A percentile compares a stretch with the other conserved stretches of the same genome.
Evolutionary conservation across 2,329 filamentous ascomycete species (phyloP).

Genomic region (Penicillium sp.): DNA sequence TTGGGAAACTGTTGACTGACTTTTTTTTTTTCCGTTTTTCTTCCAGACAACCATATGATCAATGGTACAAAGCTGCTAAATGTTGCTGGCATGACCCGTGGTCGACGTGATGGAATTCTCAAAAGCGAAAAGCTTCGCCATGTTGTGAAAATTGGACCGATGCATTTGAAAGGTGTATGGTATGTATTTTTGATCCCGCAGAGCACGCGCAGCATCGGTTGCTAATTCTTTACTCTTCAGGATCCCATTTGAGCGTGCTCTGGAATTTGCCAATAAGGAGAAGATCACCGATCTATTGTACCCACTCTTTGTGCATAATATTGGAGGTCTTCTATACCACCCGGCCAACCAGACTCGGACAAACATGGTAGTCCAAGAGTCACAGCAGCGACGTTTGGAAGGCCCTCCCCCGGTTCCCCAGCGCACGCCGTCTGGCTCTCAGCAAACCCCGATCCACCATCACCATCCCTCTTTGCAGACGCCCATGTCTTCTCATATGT

Average conservation of each 20-base stretch:
- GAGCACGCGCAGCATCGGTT: background rate
- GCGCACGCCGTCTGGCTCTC: constrained; percentile 65
- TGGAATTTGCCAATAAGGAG: constrained; percentile 99
- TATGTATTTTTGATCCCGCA: constrained; percentile 49
- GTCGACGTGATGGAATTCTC: constrained; percentile 88
- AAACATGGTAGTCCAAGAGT: constrained; percentile 82
- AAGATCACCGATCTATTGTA: constrained; percentile 96
- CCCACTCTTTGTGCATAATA: constrained; percentile 96
- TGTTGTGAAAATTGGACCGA: constrained; percentile 97
- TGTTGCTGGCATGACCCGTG: constrained; percentile 96
- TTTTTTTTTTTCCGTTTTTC: background rate
- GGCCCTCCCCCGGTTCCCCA: constrained; percentile 42
- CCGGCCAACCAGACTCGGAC: constrained; percentile 76
- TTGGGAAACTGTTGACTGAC: background rate
- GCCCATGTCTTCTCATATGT: constrained; percentile 56
- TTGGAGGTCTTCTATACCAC: constrained; percentile 88
- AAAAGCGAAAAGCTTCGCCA: constrained; percentile 97
- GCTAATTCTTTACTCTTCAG: constrained; percentile 46
- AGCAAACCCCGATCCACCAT: constrained; percentile 54
- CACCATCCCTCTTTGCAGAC: constrained; percentile 67
- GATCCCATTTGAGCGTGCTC: constrained; percentile 96
- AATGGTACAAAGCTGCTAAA: constrained; percentile 97
- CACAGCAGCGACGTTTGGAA: constrained; percentile 71
- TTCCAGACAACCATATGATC: constrained; percentile 95
- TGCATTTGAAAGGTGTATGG: constrained; percentile 98